Conservation (phyloP, 2,329 filamentous ascomycete genomes). For the Colletotrichum camelliae region DNA sequence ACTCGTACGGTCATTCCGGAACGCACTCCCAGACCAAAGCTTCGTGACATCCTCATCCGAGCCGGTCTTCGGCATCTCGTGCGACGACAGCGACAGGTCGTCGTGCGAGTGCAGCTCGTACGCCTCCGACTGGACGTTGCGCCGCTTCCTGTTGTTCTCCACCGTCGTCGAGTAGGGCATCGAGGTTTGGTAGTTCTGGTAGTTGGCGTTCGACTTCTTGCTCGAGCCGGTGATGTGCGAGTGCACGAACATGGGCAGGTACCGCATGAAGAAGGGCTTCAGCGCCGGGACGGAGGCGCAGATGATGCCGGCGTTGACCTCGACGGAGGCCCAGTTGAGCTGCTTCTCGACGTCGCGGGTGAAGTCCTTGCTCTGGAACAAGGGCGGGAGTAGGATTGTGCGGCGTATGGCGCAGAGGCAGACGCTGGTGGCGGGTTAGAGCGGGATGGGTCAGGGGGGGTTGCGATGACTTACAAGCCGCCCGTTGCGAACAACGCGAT, state of each 20-base stretch:
- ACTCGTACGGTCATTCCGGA: not conserved
- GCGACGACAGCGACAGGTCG: not conserved
- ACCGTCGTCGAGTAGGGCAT: constrained; percentile 3
- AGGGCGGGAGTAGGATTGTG: constrained; percentile 29
- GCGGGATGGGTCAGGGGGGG: fast-evolving
- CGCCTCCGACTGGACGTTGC: constrained; percentile 13
- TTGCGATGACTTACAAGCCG: not conserved
- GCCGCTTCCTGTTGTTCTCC: constrained; percentile 18
- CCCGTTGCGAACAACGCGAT: constrained; percentile 17
- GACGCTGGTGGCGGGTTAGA: constrained; percentile 26
- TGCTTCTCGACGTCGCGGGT: constrained; percentile 30
- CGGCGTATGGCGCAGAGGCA: constrained; percentile 34
- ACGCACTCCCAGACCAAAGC: constrained; percentile 14
- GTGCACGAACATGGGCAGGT: constrained; percentile 19
- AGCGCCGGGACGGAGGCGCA: constrained; percentile 21
- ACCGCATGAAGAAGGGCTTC: constrained; percentile 25
- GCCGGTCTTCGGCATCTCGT: not conserved
- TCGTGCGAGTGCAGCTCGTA: constrained; percentile 21
- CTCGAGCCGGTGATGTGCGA: not conserved
- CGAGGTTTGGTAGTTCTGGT: not conserved
- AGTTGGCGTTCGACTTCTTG: not conserved
- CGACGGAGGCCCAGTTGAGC: constrained; percentile 32
- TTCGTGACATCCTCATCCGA: constrained; percentile 2
- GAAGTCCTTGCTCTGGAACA: constrained; percentile 29
- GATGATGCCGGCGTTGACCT: constrained; percentile 22